These are phyloP conservation scores for Saturnispora kantuleensis DNA, from an alignment of 805 yeast species.

Conservation along the genomic window DNA sequence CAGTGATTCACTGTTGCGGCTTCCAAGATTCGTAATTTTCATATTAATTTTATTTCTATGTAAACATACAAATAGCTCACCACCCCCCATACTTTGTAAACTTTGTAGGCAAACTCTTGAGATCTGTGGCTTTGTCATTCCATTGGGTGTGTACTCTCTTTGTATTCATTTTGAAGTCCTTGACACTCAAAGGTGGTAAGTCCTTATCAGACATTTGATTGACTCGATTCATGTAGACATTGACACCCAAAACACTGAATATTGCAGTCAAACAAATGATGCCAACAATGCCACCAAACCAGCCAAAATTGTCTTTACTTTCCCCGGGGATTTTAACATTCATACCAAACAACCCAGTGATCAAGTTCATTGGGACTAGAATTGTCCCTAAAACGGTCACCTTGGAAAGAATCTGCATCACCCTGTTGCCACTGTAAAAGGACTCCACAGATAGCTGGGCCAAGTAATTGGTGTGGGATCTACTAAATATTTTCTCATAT, in stretches of 20 bases:
- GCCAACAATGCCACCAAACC: conserved; percentile 39
- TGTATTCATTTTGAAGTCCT: conserved; percentile 24
- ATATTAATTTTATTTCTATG: too few relatives aligned
- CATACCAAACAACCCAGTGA: conserved; percentile 95
- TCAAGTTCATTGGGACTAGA: conserved; percentile 77
- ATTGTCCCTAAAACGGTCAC: conserved; percentile 88
- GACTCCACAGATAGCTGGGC: conserved; percentile 93
- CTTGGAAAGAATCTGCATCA: conserved; percentile 78
- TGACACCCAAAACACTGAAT: conserved; percentile 18
- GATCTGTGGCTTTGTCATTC: conserved; percentile 16
- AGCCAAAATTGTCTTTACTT: conserved; percentile 31
- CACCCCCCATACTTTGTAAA: conserved; percentile 26
- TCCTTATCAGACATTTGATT: conserved; percentile 10
- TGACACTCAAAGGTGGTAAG: conserved; percentile 19
- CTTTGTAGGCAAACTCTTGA: conserved; percentile 24
- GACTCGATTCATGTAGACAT: conserved; percentile 18
- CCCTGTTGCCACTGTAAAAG: conserved; percentile 73
- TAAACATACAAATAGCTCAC: conserved; percentile 6
- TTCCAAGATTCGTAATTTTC: too few relatives aligned
- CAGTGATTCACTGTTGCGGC: too few relatives aligned
- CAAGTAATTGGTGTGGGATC: conserved; percentile 85
- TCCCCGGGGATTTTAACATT: conserved; percentile 81
- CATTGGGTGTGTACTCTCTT: conserved; percentile 10
- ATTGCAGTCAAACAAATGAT: conserved; percentile 21
- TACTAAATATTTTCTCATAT: conserved; percentile 85